phyloP scores from a whole-genome alignment of 768 basidiomycete species.

The Zangia roseola region DNA sequence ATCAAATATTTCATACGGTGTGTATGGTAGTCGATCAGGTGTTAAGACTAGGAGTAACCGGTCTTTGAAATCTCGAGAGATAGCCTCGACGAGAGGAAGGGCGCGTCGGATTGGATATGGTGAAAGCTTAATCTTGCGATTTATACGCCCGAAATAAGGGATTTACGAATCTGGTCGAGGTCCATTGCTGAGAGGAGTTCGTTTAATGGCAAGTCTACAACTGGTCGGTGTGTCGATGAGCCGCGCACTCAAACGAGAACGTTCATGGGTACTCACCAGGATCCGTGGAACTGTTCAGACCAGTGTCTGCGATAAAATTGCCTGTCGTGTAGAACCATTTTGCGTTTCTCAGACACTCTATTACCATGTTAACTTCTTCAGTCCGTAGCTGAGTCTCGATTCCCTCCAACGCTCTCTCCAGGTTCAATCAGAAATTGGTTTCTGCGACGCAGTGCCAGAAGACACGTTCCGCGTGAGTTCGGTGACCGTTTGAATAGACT shows the following conservation, averaged over 20 bases:
- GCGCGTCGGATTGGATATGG: slow-evolving; percentile 97
- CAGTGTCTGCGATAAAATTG: slow-evolving; percentile 97
- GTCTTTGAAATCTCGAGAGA: slow-evolving; percentile 96
- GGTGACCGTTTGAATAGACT: slow-evolving; percentile 94
- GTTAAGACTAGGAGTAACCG: slow-evolving; percentile 89
- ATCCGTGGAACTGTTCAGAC: slow-evolving; percentile 91
- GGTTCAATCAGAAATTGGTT: slow-evolving; percentile 97
- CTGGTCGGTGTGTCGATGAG: slow-evolving; percentile 38
- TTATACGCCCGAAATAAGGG: slow-evolving; percentile 88
- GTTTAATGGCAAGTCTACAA: slow-evolving; percentile 97
- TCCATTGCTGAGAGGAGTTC: slow-evolving; percentile 96
- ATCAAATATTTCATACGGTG: slow-evolving; percentile 93
- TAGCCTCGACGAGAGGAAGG: slow-evolving; percentile 95
- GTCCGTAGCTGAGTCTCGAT: slow-evolving; percentile 91
- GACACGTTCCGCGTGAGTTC: slow-evolving; percentile 93
- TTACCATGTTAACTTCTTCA: slow-evolving; percentile 89
- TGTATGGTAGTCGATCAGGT: slow-evolving; percentile 88
- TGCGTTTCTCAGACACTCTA: slow-evolving; percentile 92
- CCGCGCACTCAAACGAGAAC: background rate
- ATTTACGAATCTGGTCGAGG: slow-evolving; percentile 91
- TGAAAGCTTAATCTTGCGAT: slow-evolving; percentile 94
- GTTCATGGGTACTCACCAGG: slow-evolving; percentile 49
- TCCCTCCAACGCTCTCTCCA: slow-evolving; percentile 90
- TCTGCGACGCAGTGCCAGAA: slow-evolving; percentile 97
- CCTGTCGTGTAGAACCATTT: slow-evolving; percentile 97